A percentile compares a stretch with the other conserved stretches of the same genome.
These are phyloP conservation scores for Calophaca sinica DNA, from an alignment of 306 rosid species.

Conservation along the genomic window DNA sequence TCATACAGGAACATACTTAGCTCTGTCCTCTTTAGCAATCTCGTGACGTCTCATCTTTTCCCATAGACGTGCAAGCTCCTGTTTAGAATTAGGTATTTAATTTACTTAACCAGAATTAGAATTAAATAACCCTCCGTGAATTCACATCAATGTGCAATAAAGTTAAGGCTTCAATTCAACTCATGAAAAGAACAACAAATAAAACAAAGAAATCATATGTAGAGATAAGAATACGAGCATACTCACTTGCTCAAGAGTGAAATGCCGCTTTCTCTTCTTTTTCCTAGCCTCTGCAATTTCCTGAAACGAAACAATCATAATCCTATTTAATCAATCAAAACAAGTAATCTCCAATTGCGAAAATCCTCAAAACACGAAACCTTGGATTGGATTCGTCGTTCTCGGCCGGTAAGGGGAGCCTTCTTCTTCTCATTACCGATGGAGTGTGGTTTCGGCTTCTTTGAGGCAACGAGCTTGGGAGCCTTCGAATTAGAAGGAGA, in stretches of 20 bases:
- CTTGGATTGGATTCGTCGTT: slow-evolving; percentile 80
- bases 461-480: slow-evolving; percentile 55
- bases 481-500: slow-evolving; percentile 61
- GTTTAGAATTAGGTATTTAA: slow-evolving; percentile 10
- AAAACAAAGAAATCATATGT: background rate
- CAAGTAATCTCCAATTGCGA: background rate
- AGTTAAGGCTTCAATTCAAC: slow-evolving; percentile 15
- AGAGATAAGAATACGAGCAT: slow-evolving; percentile 3
- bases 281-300: slow-evolving; percentile 88
- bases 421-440: slow-evolving; percentile 49
- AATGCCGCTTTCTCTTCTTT: slow-evolving; percentile 86
- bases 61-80: slow-evolving; percentile 95
- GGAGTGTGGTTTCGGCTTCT: slow-evolving; percentile 50
- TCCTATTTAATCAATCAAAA: slow-evolving; percentile 15
- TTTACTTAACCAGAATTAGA: slow-evolving; percentile 29
- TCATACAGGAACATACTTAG: slow-evolving; percentile 67
- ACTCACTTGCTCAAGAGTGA: slow-evolving; percentile 77
- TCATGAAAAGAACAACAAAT: background rate
- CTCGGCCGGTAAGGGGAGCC: slow-evolving; percentile 60
- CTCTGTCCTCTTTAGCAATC: slow-evolving; percentile 78
- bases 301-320: slow-evolving; percentile 53
- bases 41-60: slow-evolving; percentile 89
- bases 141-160: background rate
- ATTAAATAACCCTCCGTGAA: background rate
- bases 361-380: slow-evolving; percentile 40